phyloP scores from a whole-genome alignment of 2,329 filamentous ascomycete genomes.

The Thermoascus crustaceus region DNA sequence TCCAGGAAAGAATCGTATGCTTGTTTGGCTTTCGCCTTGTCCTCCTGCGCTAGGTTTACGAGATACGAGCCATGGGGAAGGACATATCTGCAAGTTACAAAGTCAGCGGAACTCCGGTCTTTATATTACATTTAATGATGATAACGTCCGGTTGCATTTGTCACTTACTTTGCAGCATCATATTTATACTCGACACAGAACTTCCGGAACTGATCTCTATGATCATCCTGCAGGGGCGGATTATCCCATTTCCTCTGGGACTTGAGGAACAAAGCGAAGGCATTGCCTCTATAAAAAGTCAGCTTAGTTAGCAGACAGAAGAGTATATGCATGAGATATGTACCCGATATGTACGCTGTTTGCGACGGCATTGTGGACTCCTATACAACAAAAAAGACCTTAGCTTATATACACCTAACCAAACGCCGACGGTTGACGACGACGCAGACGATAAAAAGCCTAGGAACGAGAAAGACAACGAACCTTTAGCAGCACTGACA shows the following conservation, averaged over 20 bases:
- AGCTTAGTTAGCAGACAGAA: neutral
- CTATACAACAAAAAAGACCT: constrained; percentile 35
- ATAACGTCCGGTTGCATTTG: too few species aligned
- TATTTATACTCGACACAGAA: constrained; percentile 63
- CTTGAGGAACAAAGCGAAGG: constrained; percentile 92
- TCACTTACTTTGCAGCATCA: constrained; percentile 49
- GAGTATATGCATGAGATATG: constrained; percentile 7
- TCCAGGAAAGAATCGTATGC: constrained; percentile 82
- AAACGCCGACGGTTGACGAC: too few species aligned
- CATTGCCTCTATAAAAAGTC: constrained; percentile 61
- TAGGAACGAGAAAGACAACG: too few species aligned
- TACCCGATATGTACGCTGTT: constrained; percentile 69
- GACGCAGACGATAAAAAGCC: too few species aligned
- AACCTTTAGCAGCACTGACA: constrained; percentile 80
- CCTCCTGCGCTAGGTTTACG: constrained; percentile 85
- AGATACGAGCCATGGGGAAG: constrained; percentile 94
- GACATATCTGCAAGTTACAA: constrained; percentile 54
- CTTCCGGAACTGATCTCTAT: constrained; percentile 60
- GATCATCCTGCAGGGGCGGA: constrained; percentile 62
- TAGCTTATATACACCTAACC: constrained; percentile 8
- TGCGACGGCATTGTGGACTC: constrained; percentile 77
- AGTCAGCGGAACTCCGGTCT: too few species aligned
- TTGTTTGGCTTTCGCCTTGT: constrained; percentile 70
- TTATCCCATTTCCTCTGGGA: constrained; percentile 93
- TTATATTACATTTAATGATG: too few species aligned